Percentiles rank a stretch among this genome's conserved stretches.
Evolutionary conservation across 108 stramenopile genomes (phyloP).

Genomic region (Fragilaria radians): DNA sequence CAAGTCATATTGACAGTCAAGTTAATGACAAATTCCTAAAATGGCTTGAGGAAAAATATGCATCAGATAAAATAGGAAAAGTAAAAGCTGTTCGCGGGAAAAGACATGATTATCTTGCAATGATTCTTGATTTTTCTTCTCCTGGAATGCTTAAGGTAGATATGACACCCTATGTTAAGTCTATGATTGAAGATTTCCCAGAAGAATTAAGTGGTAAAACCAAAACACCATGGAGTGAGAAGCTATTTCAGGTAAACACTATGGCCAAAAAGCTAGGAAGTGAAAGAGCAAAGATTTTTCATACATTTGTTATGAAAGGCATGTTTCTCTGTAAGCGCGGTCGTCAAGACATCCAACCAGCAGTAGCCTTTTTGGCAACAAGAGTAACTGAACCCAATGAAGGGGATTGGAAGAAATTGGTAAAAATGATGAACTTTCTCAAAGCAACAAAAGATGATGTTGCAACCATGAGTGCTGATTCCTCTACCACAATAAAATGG

Average conservation of each 20-base stretch:
- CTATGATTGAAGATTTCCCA: slow-evolving; percentile 14
- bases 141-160: slow-evolving; percentile 15
- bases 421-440: slow-evolving; percentile 4
- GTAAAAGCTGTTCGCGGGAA: slow-evolving; percentile 7
- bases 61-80: background rate
- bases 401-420: slow-evolving; percentile 20
- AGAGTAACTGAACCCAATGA: slow-evolving; percentile 8
- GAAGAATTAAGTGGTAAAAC: slow-evolving; percentile 1
- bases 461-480: background rate
- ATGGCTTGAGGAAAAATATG: slow-evolving; percentile 10
- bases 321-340: slow-evolving; percentile 11
- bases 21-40: slow-evolving; percentile 7
- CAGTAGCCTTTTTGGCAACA: slow-evolving; percentile 17
- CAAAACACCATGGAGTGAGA: slow-evolving; percentile 1
- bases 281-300: background rate
- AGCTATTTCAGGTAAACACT: slow-evolving; percentile 11
- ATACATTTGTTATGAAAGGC: slow-evolving; percentile 14
- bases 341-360: slow-evolving; percentile 11
- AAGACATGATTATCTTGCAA: slow-evolving; percentile 27
- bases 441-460: slow-evolving; percentile 18
- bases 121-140: slow-evolving; percentile 19
- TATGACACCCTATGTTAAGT: slow-evolving; percentile 15
- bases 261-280: slow-evolving; percentile 4
- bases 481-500: slow-evolving; percentile 17
- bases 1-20: slow-evolving; percentile 12